A percentile compares a stretch with the other conserved stretches of the same genome.
These are phyloP conservation scores for Petunia hybrid DNA, from an alignment of 305 asterid genomes.

Conservation along the genomic window DNA sequence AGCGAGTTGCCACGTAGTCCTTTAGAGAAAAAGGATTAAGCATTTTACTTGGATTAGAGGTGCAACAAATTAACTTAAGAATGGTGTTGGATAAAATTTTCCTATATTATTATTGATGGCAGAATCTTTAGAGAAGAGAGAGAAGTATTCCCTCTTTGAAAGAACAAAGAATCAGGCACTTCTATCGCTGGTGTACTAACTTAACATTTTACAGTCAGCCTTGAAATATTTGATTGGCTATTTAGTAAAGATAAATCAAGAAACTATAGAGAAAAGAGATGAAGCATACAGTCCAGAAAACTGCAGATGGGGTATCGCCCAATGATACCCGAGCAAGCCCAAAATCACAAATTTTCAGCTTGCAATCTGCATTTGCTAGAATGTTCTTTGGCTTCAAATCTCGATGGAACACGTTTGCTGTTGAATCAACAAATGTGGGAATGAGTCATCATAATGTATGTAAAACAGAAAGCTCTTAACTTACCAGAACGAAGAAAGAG, in stretches of 20 bases:
- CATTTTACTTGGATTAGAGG: constrained; percentile 28
- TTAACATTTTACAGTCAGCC: not conserved
- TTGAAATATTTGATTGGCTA: not conserved
- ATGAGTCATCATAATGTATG: constrained; percentile 29
- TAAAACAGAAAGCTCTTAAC: not conserved
- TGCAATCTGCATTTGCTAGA: constrained; percentile 98
- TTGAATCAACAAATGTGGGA: constrained; percentile 36
- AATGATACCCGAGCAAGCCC: constrained; percentile 96
- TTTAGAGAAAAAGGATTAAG: constrained; percentile 43
- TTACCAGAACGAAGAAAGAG: constrained; percentile 26
- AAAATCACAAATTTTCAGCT: constrained; percentile 94
- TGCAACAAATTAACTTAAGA: constrained; percentile 19
- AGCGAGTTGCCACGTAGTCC: constrained; percentile 99
- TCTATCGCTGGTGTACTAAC: not conserved
- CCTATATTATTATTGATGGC: not conserved
- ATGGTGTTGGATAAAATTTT: not conserved
- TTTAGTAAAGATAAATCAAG: constrained; percentile 15
- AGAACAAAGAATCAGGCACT: not conserved
- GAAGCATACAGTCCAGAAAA: constrained; percentile 93
- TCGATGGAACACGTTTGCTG: constrained; percentile 93
- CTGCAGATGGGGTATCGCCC: constrained; percentile 93
- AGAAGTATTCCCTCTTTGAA: not conserved
- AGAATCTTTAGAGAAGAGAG: not conserved
- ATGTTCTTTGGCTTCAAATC: constrained; percentile 96
- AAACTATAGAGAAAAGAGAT: constrained; percentile 24